Percentiles rank a stretch among this genome's conserved stretches.
phyloP scores from a whole-genome alignment of 176 grass and related monocot species.

The Oryza australiensis region DNA sequence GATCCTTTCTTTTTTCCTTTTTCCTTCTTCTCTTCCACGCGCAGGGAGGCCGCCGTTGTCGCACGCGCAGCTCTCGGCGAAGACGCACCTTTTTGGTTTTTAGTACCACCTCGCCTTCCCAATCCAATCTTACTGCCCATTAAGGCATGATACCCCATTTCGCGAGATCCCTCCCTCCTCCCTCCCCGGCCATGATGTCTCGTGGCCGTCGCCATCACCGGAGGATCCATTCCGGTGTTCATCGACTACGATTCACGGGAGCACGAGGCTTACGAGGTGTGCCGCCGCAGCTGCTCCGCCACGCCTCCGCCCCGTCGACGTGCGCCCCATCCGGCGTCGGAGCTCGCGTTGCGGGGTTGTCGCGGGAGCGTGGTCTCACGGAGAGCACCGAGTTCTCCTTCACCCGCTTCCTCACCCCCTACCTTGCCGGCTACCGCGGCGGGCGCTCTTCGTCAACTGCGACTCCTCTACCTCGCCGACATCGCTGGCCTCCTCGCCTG shows the following conservation, averaged over 20 bases:
- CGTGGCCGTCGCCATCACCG: conserved; percentile 1
- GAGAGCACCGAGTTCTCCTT: conserved; percentile 98
- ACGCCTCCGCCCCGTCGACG: conserved; percentile 59
- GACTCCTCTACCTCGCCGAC: conserved; percentile 91
- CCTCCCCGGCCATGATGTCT: conserved; percentile 22
- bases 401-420: conserved; percentile 87
- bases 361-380: conserved; percentile 57
- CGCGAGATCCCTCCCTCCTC: neutral
- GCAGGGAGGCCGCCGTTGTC: no score
- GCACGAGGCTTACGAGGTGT: conserved; percentile 80
- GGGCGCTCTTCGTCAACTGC: conserved; percentile 90
- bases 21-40: no score
- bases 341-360: conserved; percentile 61
- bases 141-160: neutral
- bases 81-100: conserved; percentile 15
- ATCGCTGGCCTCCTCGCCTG: conserved; percentile 47
- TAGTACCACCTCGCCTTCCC: conserved; percentile 19
- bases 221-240: conserved; percentile 65
- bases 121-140: neutral
- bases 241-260: conserved; percentile 87
- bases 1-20: no score
- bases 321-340: conserved; percentile 57
- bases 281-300: conserved; percentile 70
- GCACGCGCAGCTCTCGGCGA: no score
- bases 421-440: conserved; percentile 61